Conservation (phyloP, 208 protist species). For the Leishmania tropica region DNA sequence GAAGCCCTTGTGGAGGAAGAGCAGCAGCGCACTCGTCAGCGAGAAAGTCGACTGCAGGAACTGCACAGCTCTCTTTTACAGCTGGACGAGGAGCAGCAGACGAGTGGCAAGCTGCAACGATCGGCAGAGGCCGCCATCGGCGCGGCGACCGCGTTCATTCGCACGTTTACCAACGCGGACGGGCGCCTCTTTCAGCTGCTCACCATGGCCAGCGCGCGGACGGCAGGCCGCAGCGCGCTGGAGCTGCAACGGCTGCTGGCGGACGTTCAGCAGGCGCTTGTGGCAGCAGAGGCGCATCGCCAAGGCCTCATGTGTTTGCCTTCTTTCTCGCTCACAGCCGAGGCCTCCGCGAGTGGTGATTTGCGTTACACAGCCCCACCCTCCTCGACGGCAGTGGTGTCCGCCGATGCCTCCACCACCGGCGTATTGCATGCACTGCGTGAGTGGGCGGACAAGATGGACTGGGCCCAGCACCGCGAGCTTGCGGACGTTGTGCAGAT, state of each 20-base stretch:
- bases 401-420: slow-evolving; percentile 12
- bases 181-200: slow-evolving; percentile 49
- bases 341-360: background rate
- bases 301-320: slow-evolving; percentile 1
- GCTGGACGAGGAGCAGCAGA: slow-evolving; percentile 53
- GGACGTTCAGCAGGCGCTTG: slow-evolving; percentile 40
- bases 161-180: slow-evolving; percentile 26
- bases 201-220: slow-evolving; percentile 29
- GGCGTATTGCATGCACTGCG: slow-evolving; percentile 20
- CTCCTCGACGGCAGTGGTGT: background rate
- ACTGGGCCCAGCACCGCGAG: slow-evolving; percentile 48
- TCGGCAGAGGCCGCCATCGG: slow-evolving; percentile 37
- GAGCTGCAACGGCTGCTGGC: slow-evolving; percentile 49
- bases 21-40: slow-evolving; percentile 47
- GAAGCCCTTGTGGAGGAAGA: slow-evolving; percentile 67
- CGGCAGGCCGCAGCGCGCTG: slow-evolving; percentile 39
- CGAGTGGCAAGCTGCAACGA: slow-evolving; percentile 38
- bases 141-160: slow-evolving; percentile 42
- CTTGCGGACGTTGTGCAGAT: slow-evolving; percentile 24
- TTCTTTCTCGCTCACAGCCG: background rate
- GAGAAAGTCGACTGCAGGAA: slow-evolving; percentile 44
- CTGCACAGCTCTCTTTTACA: slow-evolving; percentile 56
- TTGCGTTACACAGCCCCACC: background rate
- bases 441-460: slow-evolving; percentile 34
- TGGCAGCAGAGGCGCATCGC: slow-evolving; percentile 16